A percentile compares a stretch with the other conserved stretches of the same genome.
Evolutionary conservation across 805 yeast species (phyloP).

Genomic region (Ogataea trehalophila): DNA sequence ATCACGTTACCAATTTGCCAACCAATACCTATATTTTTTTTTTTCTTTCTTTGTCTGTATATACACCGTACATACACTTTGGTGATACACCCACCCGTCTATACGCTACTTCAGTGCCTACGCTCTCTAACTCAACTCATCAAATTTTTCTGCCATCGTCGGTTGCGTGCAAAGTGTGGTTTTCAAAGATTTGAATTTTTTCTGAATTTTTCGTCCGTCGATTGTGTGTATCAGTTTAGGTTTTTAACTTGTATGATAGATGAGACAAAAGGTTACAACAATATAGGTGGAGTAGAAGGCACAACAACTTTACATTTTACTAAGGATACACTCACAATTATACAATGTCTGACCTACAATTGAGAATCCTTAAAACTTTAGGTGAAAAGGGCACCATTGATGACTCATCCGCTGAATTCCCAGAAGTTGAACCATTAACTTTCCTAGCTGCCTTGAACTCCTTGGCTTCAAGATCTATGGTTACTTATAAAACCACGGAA

Average conservation of each 20-base stretch:
- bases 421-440: conserved; percentile 56
- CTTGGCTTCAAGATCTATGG: conserved; percentile 77
- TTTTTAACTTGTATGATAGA: background rate
- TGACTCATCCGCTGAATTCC: conserved; percentile 67
- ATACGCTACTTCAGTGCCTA: background rate
- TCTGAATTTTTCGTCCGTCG: no score
- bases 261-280: background rate
- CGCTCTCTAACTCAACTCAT: background rate
- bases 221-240: background rate
- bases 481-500: conserved; percentile 68
- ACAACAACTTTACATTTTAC: background rate
- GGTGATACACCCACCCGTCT: background rate
- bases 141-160: background rate
- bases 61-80: no score
- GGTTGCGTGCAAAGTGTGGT: background rate
- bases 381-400: conserved; percentile 57
- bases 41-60: no score
- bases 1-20: no score
- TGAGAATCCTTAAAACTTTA: conserved; percentile 57
- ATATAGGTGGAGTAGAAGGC: background rate
- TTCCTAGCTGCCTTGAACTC: conserved; percentile 84
- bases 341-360: conserved; percentile 64
- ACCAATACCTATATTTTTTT: no score
- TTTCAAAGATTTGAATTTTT: no score
- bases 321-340: background rate